Percentiles rank a stretch among this genome's conserved stretches.
Evolutionary conservation across 352 stramenopile genomes (phyloP).

Genomic region (Elongisporangium senticosum): DNA sequence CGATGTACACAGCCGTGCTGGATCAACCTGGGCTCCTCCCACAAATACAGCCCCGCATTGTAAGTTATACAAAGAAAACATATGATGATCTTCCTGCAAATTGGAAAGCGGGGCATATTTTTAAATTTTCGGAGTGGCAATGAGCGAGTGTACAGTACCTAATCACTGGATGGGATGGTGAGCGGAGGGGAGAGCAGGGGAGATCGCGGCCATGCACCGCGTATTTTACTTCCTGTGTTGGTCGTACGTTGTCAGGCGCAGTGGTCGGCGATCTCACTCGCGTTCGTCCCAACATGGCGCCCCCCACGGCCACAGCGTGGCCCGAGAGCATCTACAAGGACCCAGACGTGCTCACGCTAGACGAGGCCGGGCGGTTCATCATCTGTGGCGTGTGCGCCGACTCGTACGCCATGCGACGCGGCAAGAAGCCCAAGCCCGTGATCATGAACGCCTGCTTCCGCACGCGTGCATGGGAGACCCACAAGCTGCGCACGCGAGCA

Average conservation of each 20-base stretch:
- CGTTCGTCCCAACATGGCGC: constrained; percentile 17
- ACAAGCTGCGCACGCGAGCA: constrained; percentile 14
- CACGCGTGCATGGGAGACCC: constrained; percentile 38
- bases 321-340: constrained; percentile 29
- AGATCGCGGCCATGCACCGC: background rate
- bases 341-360: constrained; percentile 36
- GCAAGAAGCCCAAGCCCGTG: constrained; percentile 45
- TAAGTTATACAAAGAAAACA: too few relatives aligned
- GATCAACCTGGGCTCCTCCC: too few relatives aligned
- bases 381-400: constrained; percentile 44
- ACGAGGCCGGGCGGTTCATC: constrained; percentile 40
- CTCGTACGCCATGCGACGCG: constrained; percentile 36
- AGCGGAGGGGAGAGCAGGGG: background rate
- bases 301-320: constrained; percentile 36
- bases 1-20: too few relatives aligned
- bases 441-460: constrained; percentile 49
- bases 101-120: too few relatives aligned
- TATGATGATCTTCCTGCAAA: too few relatives aligned
- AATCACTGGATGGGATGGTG: too few relatives aligned
- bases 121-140: too few relatives aligned
- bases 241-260: background rate
- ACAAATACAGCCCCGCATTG: too few relatives aligned
- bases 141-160: too few relatives aligned
- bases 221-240: background rate
- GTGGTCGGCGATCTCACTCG: background rate